Evolutionary conservation across 768 basidiomycete genomes (phyloP).

Genomic region (Neoboletus brunneissimus): DNA sequence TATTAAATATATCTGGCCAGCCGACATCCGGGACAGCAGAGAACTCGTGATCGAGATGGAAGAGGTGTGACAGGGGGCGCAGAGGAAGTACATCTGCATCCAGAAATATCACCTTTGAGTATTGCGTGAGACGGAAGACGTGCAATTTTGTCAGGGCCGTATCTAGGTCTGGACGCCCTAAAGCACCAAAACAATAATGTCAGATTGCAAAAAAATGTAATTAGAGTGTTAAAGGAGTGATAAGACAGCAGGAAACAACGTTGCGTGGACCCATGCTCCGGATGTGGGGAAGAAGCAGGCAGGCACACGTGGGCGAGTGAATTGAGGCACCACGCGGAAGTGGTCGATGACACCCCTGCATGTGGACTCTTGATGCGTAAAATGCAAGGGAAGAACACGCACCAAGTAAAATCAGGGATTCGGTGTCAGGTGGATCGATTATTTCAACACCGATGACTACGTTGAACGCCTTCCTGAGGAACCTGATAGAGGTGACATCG

Average conservation of each 20-base stretch:
- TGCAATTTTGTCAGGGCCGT: slow-evolving; percentile 96
- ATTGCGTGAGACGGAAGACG: slow-evolving; percentile 87
- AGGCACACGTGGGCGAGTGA: slow-evolving; percentile 10
- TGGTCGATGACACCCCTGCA: not conserved
- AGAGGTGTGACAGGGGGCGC: slow-evolving; percentile 90
- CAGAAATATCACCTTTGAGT: slow-evolving; percentile 82
- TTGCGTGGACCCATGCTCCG: slow-evolving; percentile 12
- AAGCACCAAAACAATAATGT: slow-evolving; percentile 9
- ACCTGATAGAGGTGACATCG: slow-evolving; percentile 75
- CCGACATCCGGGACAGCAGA: slow-evolving; percentile 95
- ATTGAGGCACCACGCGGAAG: slow-evolving; percentile 8
- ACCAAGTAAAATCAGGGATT: slow-evolving; percentile 83
- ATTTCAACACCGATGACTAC: slow-evolving; percentile 90
- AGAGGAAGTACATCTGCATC: slow-evolving; percentile 91
- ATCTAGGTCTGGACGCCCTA: slow-evolving; percentile 92
- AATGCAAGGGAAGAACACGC: slow-evolving; percentile 18
- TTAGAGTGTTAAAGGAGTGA: slow-evolving; percentile 4
- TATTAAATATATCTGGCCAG: slow-evolving; percentile 99
- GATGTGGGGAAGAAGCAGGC: slow-evolving; percentile 4
- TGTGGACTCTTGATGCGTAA: slow-evolving; percentile 4
- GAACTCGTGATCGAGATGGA: slow-evolving; percentile 76
- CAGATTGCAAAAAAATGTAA: slow-evolving; percentile 4
- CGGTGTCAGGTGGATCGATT: slow-evolving; percentile 65
- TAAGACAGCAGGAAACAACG: slow-evolving; percentile 20
- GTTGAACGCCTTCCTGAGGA: slow-evolving; percentile 77